phyloP scores from a whole-genome alignment of 2,329 filamentous ascomycete species.

The Trichoderma cornu-damae region DNA sequence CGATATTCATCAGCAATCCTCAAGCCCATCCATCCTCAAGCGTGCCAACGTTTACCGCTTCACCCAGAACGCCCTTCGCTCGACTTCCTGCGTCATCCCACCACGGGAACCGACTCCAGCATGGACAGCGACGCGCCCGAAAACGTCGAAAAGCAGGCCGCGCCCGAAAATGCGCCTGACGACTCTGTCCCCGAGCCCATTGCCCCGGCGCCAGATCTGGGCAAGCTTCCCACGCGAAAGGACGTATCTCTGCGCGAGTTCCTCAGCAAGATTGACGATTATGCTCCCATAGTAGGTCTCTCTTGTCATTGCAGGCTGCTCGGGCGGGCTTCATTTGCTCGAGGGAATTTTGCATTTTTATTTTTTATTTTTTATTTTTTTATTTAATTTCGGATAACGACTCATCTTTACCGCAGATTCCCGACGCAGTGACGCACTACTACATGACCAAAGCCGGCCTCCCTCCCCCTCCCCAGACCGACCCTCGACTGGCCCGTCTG shows the following conservation, averaged over 20 bases:
- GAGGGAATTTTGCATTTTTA: too few species aligned
- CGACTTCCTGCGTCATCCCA: neutral
- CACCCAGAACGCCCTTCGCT: neutral
- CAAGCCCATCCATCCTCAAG: neutral
- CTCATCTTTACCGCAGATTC: conserved; percentile 58
- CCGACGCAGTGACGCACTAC: conserved; percentile 95
- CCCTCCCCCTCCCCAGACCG: conserved; percentile 84
- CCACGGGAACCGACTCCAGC: conserved; percentile 8
- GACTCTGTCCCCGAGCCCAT: conserved; percentile 38
- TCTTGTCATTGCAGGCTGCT: neutral
- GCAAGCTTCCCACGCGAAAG: conserved; percentile 70
- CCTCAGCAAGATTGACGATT: conserved; percentile 94
- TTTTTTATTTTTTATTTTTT: too few species aligned
- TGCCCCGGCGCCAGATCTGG: conserved; percentile 48
- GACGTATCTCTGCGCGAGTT: conserved; percentile 92
- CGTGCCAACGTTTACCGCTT: neutral
- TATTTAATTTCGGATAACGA: neutral
- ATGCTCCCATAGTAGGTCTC: conserved; percentile 81
- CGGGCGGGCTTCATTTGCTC: neutral
- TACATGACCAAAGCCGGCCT: conserved; percentile 96
- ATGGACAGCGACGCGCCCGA: conserved; percentile 37
- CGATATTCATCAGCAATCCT: too few species aligned
- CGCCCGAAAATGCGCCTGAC: conserved; percentile 27
- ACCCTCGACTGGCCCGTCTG: conserved; percentile 83
- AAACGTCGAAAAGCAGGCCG: conserved; percentile 29